Evolutionary conservation across 1,139 yeast species (phyloP), one percentile per base, ranked within the genome.

Genomic region (Dujonia santamariae): DNA sequence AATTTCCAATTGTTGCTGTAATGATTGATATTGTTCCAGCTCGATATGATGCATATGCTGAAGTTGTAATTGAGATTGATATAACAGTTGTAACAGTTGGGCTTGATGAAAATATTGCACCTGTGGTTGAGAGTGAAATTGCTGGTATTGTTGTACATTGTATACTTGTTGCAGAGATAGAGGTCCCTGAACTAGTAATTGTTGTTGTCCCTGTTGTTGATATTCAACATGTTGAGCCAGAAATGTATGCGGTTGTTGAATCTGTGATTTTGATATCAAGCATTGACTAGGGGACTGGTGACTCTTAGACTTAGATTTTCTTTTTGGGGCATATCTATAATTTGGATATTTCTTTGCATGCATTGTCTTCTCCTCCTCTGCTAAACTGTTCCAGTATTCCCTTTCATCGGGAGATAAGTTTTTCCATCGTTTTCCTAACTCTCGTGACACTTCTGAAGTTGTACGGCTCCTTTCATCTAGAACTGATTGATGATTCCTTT

Each of bases 401-500:
- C 54, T 48, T 18, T 55, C 60, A 9, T 48, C 51, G 11, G 47
- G 38, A 13, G 50, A 38, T 7, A 57, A 43, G 2, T 48, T 48
- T 17, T 58, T 40, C 62, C 62, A 57, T 30, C 62, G 48, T 22
- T 55, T 45, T 14, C 61, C 66, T 36, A 66, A 56, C 42, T 66
- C 72, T 33, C 72, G 46, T n/a, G 65, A 57, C 26, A 85, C 92
- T 54, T 85, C 94, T 1, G 94, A 92, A 51, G 85, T 85, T 14
- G 94, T 80, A 56, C 85, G 78, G 40, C 85, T 61, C n/a, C 78
- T 78, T 51, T 75, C 81, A 41, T 79, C 83, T 35, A 79, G 68
- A 31, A 83, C 80, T 38, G 75, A 65, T 48, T 80, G 84, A 53
- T 83, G 92, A 48, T 80, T 78, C 48, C 81, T 85, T 56, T 83